Conservation (phyloP, 805 yeast species). For the Maudiozyma serrabonitensis region DNA sequence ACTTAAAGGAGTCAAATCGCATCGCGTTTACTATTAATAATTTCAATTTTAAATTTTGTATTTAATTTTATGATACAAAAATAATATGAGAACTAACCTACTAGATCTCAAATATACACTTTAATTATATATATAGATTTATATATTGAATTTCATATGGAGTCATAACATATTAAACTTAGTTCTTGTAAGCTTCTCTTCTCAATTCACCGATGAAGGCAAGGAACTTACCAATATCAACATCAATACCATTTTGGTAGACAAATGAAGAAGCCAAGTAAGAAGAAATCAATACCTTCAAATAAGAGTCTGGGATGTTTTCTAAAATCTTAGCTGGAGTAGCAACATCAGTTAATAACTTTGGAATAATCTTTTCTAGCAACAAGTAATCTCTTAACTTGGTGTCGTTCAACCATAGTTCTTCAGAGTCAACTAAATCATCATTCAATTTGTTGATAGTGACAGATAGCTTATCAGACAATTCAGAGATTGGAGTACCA, state of each 20-base stretch:
- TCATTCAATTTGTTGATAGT: conserved; percentile 81
- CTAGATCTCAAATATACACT: too few relatives aligned
- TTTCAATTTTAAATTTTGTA: neutral
- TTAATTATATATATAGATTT: neutral
- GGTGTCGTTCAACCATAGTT: conserved; percentile 75
- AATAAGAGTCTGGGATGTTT: conserved; percentile 80
- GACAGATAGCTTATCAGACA: conserved; percentile 75
- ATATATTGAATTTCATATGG: neutral
- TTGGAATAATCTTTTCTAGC: conserved; percentile 69
- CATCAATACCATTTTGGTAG: conserved; percentile 64
- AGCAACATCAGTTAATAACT: conserved; percentile 50
- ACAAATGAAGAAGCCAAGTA: conserved; percentile 78
- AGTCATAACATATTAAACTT: neutral
- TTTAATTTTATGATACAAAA: neutral
- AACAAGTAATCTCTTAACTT: conserved; percentile 63
- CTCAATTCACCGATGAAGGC: conserved; percentile 55
- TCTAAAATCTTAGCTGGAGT: conserved; percentile 58
- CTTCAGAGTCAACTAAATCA: conserved; percentile 70
- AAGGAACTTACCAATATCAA: conserved; percentile 70
- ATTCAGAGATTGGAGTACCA: conserved; percentile 49
- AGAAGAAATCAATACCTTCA: conserved; percentile 82
- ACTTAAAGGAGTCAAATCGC: too few relatives aligned
- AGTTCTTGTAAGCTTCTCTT: conserved; percentile 26
- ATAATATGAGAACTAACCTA: neutral
- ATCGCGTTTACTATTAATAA: too few relatives aligned